Percentiles rank a stretch among this genome's conserved stretches.
Evolutionary conservation across 2,329 filamentous ascomycete species (phyloP).

Genomic region (Anisogramma anomala): DNA sequence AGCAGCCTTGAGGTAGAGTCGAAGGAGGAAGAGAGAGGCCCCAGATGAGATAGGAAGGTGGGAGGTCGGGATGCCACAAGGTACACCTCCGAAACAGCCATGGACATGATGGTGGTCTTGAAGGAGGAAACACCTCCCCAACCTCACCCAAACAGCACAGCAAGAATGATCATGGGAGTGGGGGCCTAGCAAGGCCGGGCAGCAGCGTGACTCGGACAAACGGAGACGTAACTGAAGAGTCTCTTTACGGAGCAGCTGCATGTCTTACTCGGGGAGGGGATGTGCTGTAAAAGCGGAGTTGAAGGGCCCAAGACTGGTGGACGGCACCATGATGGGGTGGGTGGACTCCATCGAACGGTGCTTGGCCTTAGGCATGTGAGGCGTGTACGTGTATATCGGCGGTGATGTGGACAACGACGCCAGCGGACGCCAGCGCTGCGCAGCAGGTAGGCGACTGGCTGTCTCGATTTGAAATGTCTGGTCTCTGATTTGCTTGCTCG

Average conservation of each 20-base stretch:
- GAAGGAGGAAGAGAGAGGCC: neutral
- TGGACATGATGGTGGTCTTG: conserved; percentile 6
- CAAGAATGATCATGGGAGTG: too few relatives aligned
- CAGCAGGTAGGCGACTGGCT: too few relatives aligned
- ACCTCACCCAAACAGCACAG: too few relatives aligned
- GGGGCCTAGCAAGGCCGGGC: neutral
- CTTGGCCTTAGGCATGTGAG: conserved; percentile 1
- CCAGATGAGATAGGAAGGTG: neutral
- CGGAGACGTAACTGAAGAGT: conserved; percentile 13
- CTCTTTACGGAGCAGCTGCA: conserved; percentile 2
- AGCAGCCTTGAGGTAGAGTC: neutral
- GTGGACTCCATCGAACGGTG: neutral
- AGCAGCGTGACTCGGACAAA: conserved; percentile 4
- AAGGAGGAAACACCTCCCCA: too few relatives aligned
- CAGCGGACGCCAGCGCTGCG: neutral
- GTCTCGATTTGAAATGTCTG: conserved; percentile 12
- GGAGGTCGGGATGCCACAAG: neutral
- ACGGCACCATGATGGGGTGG: neutral
- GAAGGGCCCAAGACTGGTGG: neutral
- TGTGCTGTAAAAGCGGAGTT: too few relatives aligned
- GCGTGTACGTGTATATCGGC: neutral
- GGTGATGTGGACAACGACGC: neutral
- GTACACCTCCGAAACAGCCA: neutral
- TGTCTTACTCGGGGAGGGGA: too few relatives aligned
- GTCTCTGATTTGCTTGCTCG: conserved; percentile 10